phyloP scores from a whole-genome alignment of 257 asterid genomes.

The Rehmannia glutinosa region DNA sequence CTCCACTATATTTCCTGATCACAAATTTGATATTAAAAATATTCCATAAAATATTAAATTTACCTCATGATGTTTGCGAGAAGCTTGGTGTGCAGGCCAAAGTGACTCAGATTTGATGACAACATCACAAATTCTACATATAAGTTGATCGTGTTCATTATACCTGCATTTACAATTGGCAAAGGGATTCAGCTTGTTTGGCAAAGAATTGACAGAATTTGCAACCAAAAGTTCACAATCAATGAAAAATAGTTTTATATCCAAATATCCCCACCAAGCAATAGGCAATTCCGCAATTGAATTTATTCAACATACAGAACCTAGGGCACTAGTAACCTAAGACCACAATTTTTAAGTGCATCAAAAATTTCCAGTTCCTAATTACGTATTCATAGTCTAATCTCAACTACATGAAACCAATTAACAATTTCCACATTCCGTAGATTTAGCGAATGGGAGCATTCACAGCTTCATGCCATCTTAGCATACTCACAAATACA shows the following conservation, averaged over 20 bases:
- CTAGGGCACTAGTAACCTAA: not conserved
- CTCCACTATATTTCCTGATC: not conserved
- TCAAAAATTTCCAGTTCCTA: not conserved
- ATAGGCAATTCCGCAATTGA: not conserved
- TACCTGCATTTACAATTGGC: constrained; percentile 51
- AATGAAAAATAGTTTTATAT: not conserved
- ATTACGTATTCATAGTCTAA: not conserved
- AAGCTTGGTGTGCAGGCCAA: constrained; percentile 97
- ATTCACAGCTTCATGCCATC: constrained; percentile 8
- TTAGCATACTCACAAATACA: not conserved
- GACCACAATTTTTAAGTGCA: not conserved
- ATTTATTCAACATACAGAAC: constrained; percentile 7
- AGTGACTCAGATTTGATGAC: constrained; percentile 69
- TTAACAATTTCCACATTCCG: not conserved
- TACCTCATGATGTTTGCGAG: constrained; percentile 90
- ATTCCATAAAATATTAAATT: not conserved
- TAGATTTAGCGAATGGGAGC: not conserved
- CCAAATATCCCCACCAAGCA: not conserved
- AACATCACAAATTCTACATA: constrained; percentile 82
- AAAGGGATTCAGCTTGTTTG: not conserved
- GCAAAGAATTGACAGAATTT: not conserved
- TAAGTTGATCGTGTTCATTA: constrained; percentile 71
- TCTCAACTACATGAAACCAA: not conserved
- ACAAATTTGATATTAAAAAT: not conserved
- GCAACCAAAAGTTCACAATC: constrained; percentile 6